Conservation (phyloP, 352 stramenopile species). For the Plasmopara muralis region DNA sequence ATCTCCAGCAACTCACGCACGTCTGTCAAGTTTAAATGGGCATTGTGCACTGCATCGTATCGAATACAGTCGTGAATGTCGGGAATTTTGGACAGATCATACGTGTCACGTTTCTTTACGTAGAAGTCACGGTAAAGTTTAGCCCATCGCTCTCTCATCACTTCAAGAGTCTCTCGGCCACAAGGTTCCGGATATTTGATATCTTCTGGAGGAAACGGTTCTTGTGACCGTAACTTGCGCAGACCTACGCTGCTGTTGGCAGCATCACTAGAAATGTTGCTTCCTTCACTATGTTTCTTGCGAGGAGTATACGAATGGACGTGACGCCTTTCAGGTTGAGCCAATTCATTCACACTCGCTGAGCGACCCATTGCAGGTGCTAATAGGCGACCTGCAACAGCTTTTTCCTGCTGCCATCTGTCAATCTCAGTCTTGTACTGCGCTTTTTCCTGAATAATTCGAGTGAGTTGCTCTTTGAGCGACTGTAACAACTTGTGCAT, state of each 20-base stretch:
- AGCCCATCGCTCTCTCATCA: slow-evolving; percentile 88
- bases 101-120: slow-evolving; percentile 87
- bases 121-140: slow-evolving; percentile 97
- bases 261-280: slow-evolving; percentile 29
- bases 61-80: slow-evolving; percentile 98
- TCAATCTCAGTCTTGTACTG: slow-evolving; percentile 45
- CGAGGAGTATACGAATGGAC: slow-evolving; percentile 46
- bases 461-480: slow-evolving; percentile 89
- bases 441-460: slow-evolving; percentile 73
- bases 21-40: slow-evolving; percentile 89
- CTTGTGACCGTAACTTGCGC: slow-evolving; percentile 19
- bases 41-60: slow-evolving; percentile 98
- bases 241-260: slow-evolving; percentile 30
- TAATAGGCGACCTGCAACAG: slow-evolving; percentile 19
- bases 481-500: slow-evolving; percentile 90
- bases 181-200: slow-evolving; percentile 74
- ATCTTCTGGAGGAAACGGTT: slow-evolving; percentile 43
- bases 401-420: slow-evolving; percentile 44
- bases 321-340: slow-evolving; percentile 37
- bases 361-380: slow-evolving; percentile 47
- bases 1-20: slow-evolving; percentile 92
- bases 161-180: slow-evolving; percentile 74
- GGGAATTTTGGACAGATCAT: slow-evolving; percentile 95
- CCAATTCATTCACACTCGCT: slow-evolving; percentile 59
- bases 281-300: slow-evolving; percentile 30